Conservation (phyloP, 1,139 yeast genomes). For the Suhomyces maxii region DNA sequence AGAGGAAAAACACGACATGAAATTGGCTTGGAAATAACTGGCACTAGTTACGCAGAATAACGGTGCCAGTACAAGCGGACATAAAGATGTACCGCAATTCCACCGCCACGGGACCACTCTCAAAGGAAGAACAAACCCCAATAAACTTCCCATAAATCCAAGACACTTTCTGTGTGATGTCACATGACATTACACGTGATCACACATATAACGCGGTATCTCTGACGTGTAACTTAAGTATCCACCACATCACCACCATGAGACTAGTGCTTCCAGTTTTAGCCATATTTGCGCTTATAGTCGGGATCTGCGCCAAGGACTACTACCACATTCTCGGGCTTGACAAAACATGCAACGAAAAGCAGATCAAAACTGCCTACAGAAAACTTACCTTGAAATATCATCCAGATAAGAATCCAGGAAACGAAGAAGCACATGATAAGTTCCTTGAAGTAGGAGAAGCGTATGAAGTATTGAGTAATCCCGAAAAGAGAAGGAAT, state of each 20-base stretch:
- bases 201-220: neutral
- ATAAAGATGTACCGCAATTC: no score
- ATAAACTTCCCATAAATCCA: no score
- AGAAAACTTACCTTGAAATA: slow-evolving; percentile 79
- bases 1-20: no score
- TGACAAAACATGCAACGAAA: slow-evolving; percentile 65
- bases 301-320: slow-evolving; percentile 18
- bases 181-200: neutral
- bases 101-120: no score
- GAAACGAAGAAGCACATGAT: slow-evolving; percentile 72
- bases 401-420: slow-evolving; percentile 92
- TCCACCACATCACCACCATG: slow-evolving; percentile 3
- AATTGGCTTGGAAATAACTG: no score
- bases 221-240: slow-evolving; percentile 5
- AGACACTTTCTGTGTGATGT: no score
- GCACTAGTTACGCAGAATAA: no score
- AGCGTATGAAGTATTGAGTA: slow-evolving; percentile 86
- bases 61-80: no score
- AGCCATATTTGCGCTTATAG: slow-evolving; percentile 3
- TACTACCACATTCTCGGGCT: slow-evolving; percentile 63
- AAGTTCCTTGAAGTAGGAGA: slow-evolving; percentile 89
- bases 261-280: slow-evolving; percentile 3
- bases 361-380: slow-evolving; percentile 85
- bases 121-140: no score
- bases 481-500: slow-evolving; percentile 65